Base-by-base conservation (phyloP, 768 basidiomycete species). In the Auricularia heimuer region DNA sequence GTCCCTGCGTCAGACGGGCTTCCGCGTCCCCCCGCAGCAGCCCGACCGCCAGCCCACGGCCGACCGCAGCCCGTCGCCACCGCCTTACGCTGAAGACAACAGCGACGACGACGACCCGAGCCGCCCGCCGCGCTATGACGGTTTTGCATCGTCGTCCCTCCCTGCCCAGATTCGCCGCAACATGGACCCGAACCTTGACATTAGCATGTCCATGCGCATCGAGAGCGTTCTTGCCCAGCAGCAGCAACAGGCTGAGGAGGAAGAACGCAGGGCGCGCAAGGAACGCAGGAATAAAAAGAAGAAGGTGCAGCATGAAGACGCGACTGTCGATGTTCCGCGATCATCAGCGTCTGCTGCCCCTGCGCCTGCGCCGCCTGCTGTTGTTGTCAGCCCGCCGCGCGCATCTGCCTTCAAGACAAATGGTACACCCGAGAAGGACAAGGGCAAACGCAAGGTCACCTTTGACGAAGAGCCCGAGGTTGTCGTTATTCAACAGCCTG, bases 381-480 rank as follows among this genome's bases (percentile, higher is more conserved):
- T 67, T 62, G 39, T 54, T 73, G 68, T 60, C 24, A 60, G 56
- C 29, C 56, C 56, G 3, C 24, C 24, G 12, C 56, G 56, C 29
- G 24, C 24, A 60, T 60, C 56, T 6, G 21, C 34, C 1, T 4
- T 60, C 24, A 24, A 34, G 56, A 33, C 56, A 18, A 51, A 51
- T 18, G 21, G 47, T 18, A 51, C 47, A 18, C 56, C 56, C 7
- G 34, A 75, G 73, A 65, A 73, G 68, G 65, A 69, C 74, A 88
- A 77, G 78, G 76, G 79, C 62, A 89, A 85, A 73, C 79, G 84
- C 66, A 88, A 85, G 72, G 87, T 91, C 36, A 89, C 87, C 8
- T 91, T 91, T 69, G 82, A 90, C 67, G 82, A 87, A 61, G 77
- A 86, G 70, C 82, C 85, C 24, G 83, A 79, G 45, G 79, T 82